These are phyloP conservation scores for Pseudonitzschia multistriata DNA, from an alignment of 108 stramenopile genomes.

Conservation along the genomic window DNA sequence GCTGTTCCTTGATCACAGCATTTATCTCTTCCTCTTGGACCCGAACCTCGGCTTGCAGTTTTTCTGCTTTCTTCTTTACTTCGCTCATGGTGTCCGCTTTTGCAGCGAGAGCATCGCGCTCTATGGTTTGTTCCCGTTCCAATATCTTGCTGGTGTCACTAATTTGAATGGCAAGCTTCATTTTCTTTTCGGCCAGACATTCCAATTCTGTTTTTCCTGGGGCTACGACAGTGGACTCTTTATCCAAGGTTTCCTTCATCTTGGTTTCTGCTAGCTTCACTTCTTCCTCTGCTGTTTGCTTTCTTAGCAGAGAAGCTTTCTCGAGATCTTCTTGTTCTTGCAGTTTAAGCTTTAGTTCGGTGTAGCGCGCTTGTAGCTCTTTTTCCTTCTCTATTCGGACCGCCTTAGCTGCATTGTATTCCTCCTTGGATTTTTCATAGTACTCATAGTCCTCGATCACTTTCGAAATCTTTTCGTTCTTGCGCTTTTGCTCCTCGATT, in stretches of 20 bases:
- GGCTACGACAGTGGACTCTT: neutral
- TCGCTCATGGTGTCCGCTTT: neutral
- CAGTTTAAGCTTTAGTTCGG: neutral
- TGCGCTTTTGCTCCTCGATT: neutral
- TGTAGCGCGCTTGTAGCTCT: neutral
- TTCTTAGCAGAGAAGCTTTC: neutral
- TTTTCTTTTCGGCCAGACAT: neutral
- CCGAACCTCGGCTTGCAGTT: neutral
- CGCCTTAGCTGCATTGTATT: neutral
- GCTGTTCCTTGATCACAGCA: neutral
- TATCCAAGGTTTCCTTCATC: neutral
- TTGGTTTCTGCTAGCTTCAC: neutral
- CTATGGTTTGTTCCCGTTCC: constrained; percentile 3
- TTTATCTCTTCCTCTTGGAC: neutral
- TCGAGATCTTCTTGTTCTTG: neutral
- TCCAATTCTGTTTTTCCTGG: neutral
- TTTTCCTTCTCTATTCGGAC: constrained; percentile 1
- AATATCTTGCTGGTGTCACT: constrained; percentile 1
- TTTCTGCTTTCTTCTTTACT: neutral
- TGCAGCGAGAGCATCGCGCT: neutral
- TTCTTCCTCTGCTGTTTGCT: neutral
- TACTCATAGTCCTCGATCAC: neutral
- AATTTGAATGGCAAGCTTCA: neutral
- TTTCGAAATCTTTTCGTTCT: neutral
- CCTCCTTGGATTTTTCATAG: neutral